Evolutionary conservation across 495 filamentous ascomycete genomes (phyloP), one percentile per base, ranked within the genome.

Genomic region (Tricharina praecox): DNA sequence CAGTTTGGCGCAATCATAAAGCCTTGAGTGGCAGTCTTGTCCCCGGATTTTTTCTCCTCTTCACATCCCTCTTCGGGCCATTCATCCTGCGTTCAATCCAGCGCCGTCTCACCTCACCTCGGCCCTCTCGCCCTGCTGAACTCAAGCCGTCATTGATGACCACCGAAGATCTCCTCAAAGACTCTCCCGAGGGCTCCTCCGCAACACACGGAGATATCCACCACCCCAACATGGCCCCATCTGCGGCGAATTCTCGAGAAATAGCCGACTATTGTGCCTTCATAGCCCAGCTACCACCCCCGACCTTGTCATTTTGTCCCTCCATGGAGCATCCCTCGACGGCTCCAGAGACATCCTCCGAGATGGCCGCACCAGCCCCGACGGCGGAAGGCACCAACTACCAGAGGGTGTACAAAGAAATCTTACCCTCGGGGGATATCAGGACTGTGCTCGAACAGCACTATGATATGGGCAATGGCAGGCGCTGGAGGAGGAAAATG

Each of bases 381-480:
- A 7, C 34, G 34, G 15, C 16, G 34, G 34, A 37, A 37, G 34
- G 5, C 4, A 18, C 7, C 8, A 37, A 37, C 8, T 3, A 13
- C 19, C 40, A 43, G 23, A 24, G 40, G 20, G 26, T 43, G 3
- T 43, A 43, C 21, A 24, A 26, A 26, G 40, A 43, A 19, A 11
- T 26, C 18, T 11, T 4, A 4, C 13, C 24, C 10, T 25, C 21
- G 5, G 40, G 40, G 13, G 13, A 43, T 19, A 18, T n/a, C 18
- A 24, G 40, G 40, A 43, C 24, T 13, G 40, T 43, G 3, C 21
- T 43, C 9, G 40, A 43, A 18, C 40, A 43, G 40, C 40, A 43
- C 1, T 20, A 24, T 24, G 3, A 43, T 3, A 13, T 43, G 24
- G 40, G 40, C 11, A 26, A 43, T 43, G 40, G 40, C 24, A 24